Evolutionary conservation across 176 grass and related monocot species (phyloP).

Genomic region (Calamus simplicifolius): DNA sequence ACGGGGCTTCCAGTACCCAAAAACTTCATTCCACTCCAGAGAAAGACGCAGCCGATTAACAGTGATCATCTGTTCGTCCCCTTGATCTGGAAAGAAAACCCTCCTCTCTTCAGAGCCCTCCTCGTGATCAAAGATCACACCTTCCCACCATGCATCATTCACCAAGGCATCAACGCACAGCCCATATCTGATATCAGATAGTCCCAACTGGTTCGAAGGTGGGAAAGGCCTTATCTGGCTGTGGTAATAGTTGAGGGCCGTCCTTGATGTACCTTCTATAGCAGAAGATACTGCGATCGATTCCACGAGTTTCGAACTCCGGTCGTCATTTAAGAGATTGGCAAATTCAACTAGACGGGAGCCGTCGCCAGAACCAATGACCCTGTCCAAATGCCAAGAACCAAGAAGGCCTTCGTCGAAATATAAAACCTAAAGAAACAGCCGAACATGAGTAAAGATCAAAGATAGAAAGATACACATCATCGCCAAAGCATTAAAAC

Average conservation of each 20-base stretch:
- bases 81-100: conserved; percentile 69
- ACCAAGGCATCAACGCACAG: conserved; percentile 52
- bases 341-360: conserved; percentile 15
- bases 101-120: conserved; percentile 34
- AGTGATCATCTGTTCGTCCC: conserved; percentile 35
- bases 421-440: conserved; percentile 26
- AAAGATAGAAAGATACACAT: too few species aligned
- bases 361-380: conserved; percentile 4
- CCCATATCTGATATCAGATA: conserved; percentile 37
- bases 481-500: too few species aligned
- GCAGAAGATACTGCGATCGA: conserved; percentile 13
- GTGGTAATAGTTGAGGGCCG: not conserved
- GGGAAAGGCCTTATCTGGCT: conserved; percentile 29
- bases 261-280: conserved; percentile 18
- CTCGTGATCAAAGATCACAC: conserved; percentile 51
- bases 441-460: not conserved
- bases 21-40: conserved; percentile 64
- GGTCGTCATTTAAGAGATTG: conserved; percentile 12
- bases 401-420: conserved; percentile 19
- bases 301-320: conserved; percentile 11
- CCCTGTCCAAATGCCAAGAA: conserved; percentile 25
- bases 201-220: conserved; percentile 19
- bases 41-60: conserved; percentile 43
- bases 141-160: conserved; percentile 70
- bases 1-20: conserved; percentile 50